These are phyloP conservation scores for Cladorrhinum sp. DNA, from an alignment of 2,329 filamentous ascomycete genomes.

Conservation along the genomic window DNA sequence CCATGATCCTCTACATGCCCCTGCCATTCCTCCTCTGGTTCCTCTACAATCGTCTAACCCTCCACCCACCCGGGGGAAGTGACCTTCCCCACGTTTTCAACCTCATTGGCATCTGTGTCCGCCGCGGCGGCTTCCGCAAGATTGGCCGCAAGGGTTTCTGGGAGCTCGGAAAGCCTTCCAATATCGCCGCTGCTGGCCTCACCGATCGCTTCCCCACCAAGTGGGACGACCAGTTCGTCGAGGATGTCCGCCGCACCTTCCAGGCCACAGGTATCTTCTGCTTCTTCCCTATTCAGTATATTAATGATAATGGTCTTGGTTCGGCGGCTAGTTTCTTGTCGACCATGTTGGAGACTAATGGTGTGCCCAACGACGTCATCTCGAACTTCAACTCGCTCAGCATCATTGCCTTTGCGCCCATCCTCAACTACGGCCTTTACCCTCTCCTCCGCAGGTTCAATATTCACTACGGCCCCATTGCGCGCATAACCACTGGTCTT, in stretches of 20 bases:
- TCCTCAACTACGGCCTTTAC: conserved; percentile 49
- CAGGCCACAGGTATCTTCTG: conserved; percentile 60
- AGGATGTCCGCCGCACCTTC: conserved; percentile 60
- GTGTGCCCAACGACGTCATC: conserved; percentile 49
- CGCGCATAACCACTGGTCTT: conserved; percentile 50
- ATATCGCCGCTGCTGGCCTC: conserved; percentile 44
- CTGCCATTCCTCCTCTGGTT: conserved; percentile 42
- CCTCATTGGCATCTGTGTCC: conserved; percentile 40
- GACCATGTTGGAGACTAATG: conserved; percentile 47
- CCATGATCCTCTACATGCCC: conserved; percentile 40
- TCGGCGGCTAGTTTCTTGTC: conserved; percentile 45
- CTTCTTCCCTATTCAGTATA: conserved; percentile 46
- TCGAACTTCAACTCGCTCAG: conserved; percentile 49
- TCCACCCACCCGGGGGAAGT: conserved; percentile 44
- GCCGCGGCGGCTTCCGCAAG: conserved; percentile 37
- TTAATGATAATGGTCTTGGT: conserved; percentile 51
- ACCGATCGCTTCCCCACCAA: conserved; percentile 32
- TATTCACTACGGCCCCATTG: conserved; percentile 47
- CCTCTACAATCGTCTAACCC: conserved; percentile 41
- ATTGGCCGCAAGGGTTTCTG: conserved; percentile 51
- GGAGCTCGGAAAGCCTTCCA: conserved; percentile 57
- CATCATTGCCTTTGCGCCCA: conserved; percentile 44
- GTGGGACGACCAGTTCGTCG: conserved; percentile 67
- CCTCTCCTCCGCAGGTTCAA: conserved; percentile 40
- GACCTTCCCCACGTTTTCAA: conserved; percentile 44